Base-by-base conservation (phyloP, 345 rosid species). In the Crucihimalaya himalaica region DNA sequence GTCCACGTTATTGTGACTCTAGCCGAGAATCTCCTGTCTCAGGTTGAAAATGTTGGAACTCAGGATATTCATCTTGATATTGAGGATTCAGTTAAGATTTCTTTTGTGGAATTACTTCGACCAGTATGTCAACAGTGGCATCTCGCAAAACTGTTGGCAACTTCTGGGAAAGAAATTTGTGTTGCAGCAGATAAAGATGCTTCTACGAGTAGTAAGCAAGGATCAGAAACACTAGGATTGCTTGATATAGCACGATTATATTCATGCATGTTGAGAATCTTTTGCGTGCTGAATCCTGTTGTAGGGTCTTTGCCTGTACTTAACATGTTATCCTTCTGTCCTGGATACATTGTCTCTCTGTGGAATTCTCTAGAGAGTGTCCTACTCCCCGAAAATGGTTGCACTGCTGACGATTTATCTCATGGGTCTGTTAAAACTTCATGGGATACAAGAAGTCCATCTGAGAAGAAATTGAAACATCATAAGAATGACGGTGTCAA, bases 111-210 rank as follows among this genome's bases (percentile, higher is more conserved):
- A 71, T 80, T 86, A 58, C 74, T 86, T 68, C 81, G 80, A 71
- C 93, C 98, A 59, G 85, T 92, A 65, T 89, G 86, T 81, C 89
- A 94, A 81, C 98, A 85, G 73, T 89, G 96, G 88, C 97, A 94
- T 88, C 95, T 94, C 31, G 83, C 76, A 73, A 87, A 81, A 79
- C 90, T 94, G 51, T 48, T 94, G 83, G 85, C 82, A n/a, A 74
- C 73, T 61, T 71, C 84, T 69, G 85, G 81, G 80, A 75, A 58
- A 29, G 82, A 71, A 76, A 71, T 77, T 57, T 2, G 43, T 77
- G 61, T 45, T 71, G 40, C 72, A 34, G 76, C 58, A 69, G 81
- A 70, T 64, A 81, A 73, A 50, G 71, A 46, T 61, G 42, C 15
- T 51, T 53, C 81, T 34, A 14, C 28, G 51, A 73, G 78, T 52